Conservation (phyloP, 2,329 filamentous ascomycete genomes). For the Penicillium glabrum region DNA sequence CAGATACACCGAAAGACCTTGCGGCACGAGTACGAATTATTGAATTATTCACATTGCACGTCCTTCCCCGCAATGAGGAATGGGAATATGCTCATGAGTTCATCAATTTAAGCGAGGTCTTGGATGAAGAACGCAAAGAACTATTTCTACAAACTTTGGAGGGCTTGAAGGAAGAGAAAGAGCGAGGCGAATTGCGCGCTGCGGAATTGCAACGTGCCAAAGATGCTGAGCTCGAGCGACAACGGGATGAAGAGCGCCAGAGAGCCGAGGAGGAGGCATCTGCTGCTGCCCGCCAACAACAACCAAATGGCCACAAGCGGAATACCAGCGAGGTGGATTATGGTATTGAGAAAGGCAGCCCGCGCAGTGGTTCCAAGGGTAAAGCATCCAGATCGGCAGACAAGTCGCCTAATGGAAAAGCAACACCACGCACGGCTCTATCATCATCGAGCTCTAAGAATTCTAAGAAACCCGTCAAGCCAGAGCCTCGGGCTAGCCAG, state of each 20-base stretch:
- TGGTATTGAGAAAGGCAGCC: constrained; percentile 61
- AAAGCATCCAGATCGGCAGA: constrained; percentile 28
- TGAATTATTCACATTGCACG: constrained; percentile 91
- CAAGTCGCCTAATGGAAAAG: constrained; percentile 25
- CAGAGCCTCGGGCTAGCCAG: constrained; percentile 34
- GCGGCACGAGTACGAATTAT: constrained; percentile 85
- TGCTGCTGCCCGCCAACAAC: constrained; percentile 41
- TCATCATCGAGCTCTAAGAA: constrained; percentile 37
- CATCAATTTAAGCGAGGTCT: constrained; percentile 77
- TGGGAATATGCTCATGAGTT: constrained; percentile 96
- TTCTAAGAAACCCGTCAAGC: constrained; percentile 40
- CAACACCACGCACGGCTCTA: constrained; percentile 31
- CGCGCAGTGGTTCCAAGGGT: constrained; percentile 34
- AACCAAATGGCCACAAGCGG: constrained; percentile 45
- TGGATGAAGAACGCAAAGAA: constrained; percentile 90
- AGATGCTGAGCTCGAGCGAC: constrained; percentile 54
- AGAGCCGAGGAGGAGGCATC: constrained; percentile 35
- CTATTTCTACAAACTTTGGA: constrained; percentile 85
- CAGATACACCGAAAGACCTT: constrained; percentile 80
- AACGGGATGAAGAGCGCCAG: constrained; percentile 47
- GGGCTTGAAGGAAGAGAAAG: constrained; percentile 78
- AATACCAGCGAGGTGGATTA: constrained; percentile 68
- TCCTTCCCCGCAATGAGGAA: constrained; percentile 88
- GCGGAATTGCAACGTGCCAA: constrained; percentile 63
- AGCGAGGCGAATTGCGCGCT: constrained; percentile 65